Percentiles rank a stretch among this genome's conserved stretches.
phyloP scores from a whole-genome alignment of 345 rosid species.

The Noccaea caerulescens region DNA sequence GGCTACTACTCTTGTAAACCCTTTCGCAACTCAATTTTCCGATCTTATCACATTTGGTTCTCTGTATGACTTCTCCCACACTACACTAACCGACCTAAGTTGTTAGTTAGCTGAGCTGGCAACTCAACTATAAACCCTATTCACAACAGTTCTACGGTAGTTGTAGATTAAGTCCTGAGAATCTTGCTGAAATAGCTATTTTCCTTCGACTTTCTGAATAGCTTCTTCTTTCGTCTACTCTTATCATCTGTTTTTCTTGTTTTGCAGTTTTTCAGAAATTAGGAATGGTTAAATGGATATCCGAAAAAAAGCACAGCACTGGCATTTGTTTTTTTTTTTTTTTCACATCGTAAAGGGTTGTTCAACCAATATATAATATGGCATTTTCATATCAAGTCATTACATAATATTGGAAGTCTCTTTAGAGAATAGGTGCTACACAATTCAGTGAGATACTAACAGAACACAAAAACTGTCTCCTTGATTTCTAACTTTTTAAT shows the following conservation, averaged over 20 bases:
- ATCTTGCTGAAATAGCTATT: not conserved
- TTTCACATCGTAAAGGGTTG: slow-evolving; percentile 4
- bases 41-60: not conserved
- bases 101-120: slow-evolving; percentile 10
- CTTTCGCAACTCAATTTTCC: not conserved
- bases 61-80: not conserved
- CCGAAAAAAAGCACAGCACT: slow-evolving; percentile 6
- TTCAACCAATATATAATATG: not conserved
- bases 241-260: slow-evolving; percentile 10
- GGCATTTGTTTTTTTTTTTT: slow-evolving; percentile 4
- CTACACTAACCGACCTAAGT: slow-evolving; percentile 3
- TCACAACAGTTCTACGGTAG: not conserved
- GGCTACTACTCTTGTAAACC: slow-evolving; percentile 4
- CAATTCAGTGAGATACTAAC: slow-evolving; percentile 3
- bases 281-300: slow-evolving; percentile 30
- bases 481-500: not conserved
- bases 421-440: not conserved
- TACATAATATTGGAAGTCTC: slow-evolving; percentile 14
- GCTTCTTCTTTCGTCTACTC: slow-evolving; percentile 18
- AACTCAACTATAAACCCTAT: not conserved
- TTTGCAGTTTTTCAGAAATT: slow-evolving; percentile 32
- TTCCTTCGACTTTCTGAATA: not conserved
- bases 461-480: not conserved
- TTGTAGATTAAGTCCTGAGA: not conserved
- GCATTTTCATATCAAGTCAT: slow-evolving; percentile 18